These are phyloP conservation scores for Pneumocystis canis DNA, from an alignment of 1,139 yeast species.

Conservation along the genomic window DNA sequence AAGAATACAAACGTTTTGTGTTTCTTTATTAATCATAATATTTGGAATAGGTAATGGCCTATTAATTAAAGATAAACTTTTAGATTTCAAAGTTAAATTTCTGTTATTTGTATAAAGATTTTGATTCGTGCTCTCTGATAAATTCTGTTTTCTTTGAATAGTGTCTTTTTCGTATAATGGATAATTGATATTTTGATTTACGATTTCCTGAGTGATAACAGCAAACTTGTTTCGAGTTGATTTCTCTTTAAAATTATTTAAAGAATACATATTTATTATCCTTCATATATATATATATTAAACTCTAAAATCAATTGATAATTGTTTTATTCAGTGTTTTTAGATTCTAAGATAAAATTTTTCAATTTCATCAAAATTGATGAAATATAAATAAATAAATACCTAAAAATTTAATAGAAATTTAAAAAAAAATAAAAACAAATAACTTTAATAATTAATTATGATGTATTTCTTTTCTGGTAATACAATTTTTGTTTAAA, in stretches of 20 bases:
- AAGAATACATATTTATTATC: background rate
- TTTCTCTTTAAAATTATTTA: background rate
- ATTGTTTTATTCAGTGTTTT: no score
- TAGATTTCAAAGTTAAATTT: background rate
- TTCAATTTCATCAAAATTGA: no score
- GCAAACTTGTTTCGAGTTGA: background rate
- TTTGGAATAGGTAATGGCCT: background rate
- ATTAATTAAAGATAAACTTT: background rate
- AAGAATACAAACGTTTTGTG: background rate
- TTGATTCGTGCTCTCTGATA: background rate
- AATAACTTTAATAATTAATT: no score
- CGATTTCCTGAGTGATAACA: background rate
- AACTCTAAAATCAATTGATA: no score
- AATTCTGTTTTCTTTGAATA: background rate
- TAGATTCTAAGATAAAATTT: no score
- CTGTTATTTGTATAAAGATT: background rate
- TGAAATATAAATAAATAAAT: no score
- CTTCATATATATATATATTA: no score
- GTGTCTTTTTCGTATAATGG: background rate
- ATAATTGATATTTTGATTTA: no score
- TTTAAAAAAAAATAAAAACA: no score
- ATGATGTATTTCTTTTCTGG: no score
- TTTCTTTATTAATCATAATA: background rate
- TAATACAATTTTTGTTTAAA: no score
- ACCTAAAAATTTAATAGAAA: no score